Percentiles rank a stretch among this genome's conserved stretches.
phyloP scores from a whole-genome alignment of 2,329 filamentous ascomycete species.

The Laburnicola sp. region DNA sequence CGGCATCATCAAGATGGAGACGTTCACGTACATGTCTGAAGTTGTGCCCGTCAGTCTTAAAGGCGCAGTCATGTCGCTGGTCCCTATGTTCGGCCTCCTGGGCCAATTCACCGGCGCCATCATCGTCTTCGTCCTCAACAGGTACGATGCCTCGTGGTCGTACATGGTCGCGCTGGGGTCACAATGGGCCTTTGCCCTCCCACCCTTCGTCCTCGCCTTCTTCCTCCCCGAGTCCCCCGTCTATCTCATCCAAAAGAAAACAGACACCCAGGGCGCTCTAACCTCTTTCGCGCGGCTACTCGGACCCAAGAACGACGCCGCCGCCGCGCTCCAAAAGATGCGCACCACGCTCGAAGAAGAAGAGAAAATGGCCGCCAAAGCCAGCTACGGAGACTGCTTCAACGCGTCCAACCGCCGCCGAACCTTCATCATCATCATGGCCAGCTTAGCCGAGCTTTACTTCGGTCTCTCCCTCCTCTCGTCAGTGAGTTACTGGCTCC shows the following conservation, averaged over 20 bases:
- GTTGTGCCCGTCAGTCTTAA: constrained; percentile 48
- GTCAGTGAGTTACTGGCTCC: constrained; percentile 46
- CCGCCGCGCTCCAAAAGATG: constrained; percentile 29
- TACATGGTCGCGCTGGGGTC: constrained; percentile 46
- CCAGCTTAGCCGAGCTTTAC: constrained; percentile 49
- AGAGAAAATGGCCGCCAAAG: constrained; percentile 47
- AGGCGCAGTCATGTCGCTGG: constrained; percentile 50
- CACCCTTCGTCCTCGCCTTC: constrained; percentile 47
- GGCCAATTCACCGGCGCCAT: constrained; percentile 51
- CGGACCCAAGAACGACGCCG: constrained; percentile 38
- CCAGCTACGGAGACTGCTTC: constrained; percentile 32
- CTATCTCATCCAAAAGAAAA: constrained; percentile 48
- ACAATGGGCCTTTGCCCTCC: constrained; percentile 46
- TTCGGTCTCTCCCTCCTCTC: constrained; percentile 53
- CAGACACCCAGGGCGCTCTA: constrained; percentile 41
- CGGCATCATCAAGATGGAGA: constrained; percentile 48
- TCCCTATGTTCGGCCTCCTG: constrained; percentile 51
- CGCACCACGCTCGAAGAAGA: constrained; percentile 54
- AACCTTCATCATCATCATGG: constrained; percentile 42
- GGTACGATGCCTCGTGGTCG: constrained; percentile 23
- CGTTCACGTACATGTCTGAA: constrained; percentile 54
- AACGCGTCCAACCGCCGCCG: constrained; percentile 18
- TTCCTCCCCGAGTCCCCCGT: constrained; percentile 56
- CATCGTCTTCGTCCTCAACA: constrained; percentile 43
- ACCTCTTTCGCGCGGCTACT: constrained; percentile 54